phyloP scores from a whole-genome alignment of 2,329 filamentous ascomycete genomes.

The Beauveria sp. region DNA sequence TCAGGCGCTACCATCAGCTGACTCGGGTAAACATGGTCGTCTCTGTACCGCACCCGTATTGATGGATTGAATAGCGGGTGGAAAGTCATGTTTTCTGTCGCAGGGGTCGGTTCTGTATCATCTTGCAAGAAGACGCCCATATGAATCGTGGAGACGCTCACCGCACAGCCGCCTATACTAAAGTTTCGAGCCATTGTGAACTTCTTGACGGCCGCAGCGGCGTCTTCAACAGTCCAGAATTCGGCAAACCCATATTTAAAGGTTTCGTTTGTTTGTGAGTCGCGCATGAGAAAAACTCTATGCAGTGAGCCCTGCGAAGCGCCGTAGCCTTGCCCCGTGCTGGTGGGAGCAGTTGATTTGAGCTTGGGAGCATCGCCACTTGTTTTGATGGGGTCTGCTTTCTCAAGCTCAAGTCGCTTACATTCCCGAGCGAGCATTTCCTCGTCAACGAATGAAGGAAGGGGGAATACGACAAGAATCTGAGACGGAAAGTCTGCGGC shows the following conservation, averaged over 20 bases:
- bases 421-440: conserved; percentile 65
- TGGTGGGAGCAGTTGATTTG: conserved; percentile 50
- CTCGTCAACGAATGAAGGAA: conserved; percentile 64
- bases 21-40: conserved; percentile 63
- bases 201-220: conserved; percentile 64
- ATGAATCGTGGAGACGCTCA: conserved; percentile 68
- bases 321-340: conserved; percentile 53
- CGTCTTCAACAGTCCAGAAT: conserved; percentile 69
- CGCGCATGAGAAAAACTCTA: conserved; percentile 69
- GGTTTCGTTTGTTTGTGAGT: conserved; percentile 61
- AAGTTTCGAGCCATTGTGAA: conserved; percentile 67
- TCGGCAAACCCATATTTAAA: conserved; percentile 81
- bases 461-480: conserved; percentile 65
- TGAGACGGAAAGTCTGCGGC: conserved; percentile 56
- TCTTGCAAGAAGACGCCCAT: conserved; percentile 78
- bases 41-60: conserved; percentile 68
- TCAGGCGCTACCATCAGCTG: conserved; percentile 52
- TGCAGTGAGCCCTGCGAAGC: conserved; percentile 68
- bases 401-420: conserved; percentile 61
- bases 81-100: conserved; percentile 59
- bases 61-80: conserved; percentile 60
- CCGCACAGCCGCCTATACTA: conserved; percentile 66
- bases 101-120: conserved; percentile 46
- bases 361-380: conserved; percentile 43
- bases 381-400: conserved; percentile 39